A percentile compares a stretch with the other conserved stretches of the same genome.
Conservation (phyloP, 2,329 filamentous ascomycete species). For the Didymella arachidicola region DNA sequence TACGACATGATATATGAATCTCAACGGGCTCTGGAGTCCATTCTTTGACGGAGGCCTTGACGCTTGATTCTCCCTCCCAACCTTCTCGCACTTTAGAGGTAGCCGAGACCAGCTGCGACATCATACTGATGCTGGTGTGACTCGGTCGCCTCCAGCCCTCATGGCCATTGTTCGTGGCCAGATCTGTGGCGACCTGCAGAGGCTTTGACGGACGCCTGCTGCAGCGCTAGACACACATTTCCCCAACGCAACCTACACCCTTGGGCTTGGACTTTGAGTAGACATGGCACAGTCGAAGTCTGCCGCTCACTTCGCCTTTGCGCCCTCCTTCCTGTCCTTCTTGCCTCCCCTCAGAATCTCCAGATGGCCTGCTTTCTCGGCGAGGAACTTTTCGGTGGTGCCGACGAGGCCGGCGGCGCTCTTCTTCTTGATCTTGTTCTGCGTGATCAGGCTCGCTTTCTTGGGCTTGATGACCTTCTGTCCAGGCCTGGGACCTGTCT, state of each 20-base stretch:
- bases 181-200: conserved; percentile 15
- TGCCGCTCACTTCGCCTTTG: conserved; percentile 19
- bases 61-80: not conserved
- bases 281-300: not conserved
- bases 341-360: conserved; percentile 73
- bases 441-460: conserved; percentile 66
- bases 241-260: not conserved
- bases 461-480: conserved; percentile 71
- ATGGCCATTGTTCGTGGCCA: conserved; percentile 1
- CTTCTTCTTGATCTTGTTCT: conserved; percentile 72
- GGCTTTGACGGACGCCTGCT: not conserved
- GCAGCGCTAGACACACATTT: conserved; percentile 7
- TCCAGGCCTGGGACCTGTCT: conserved; percentile 64
- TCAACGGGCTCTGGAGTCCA: conserved; percentile 2
- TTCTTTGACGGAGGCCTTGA: not conserved
- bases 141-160: not conserved
- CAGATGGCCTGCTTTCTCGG: conserved; percentile 72
- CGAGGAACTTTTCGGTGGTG: conserved; percentile 72
- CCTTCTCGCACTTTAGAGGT: not conserved
- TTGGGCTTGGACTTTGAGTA: not conserved
- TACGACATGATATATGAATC: conserved; percentile 10
- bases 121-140: not conserved
- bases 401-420: conserved; percentile 67
- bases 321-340: conserved; percentile 55
- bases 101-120: not conserved